Percentiles rank a stretch among this genome's conserved stretches.
Conservation (phyloP, 2,329 filamentous ascomycete genomes). For the Zelopaecilomyces penicillatus region DNA sequence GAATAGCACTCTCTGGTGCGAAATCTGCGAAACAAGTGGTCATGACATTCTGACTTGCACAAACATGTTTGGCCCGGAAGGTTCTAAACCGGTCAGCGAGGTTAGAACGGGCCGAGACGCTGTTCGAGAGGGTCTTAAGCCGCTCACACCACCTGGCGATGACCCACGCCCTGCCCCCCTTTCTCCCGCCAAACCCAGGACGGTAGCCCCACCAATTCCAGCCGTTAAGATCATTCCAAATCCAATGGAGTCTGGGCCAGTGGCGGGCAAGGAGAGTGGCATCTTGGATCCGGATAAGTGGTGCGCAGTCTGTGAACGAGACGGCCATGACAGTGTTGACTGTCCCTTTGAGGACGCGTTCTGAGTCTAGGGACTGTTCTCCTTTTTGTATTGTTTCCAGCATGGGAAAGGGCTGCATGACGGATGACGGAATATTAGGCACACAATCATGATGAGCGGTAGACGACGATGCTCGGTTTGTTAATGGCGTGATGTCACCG, state of each 20-base stretch:
- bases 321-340: conserved; percentile 93
- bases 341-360: conserved; percentile 85
- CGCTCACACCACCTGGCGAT: conserved; percentile 31
- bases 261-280: conserved; percentile 71
- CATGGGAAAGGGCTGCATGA: background rate
- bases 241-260: conserved; percentile 56
- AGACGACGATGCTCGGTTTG: conserved; percentile 8
- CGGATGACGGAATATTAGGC: background rate
- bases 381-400: background rate
- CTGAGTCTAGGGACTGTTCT: conserved; percentile 23
- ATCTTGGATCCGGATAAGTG: conserved; percentile 80
- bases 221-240: conserved; percentile 48
- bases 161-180: conserved; percentile 47
- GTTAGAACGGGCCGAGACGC: conserved; percentile 26
- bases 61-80: conserved; percentile 64
- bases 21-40: conserved; percentile 86
- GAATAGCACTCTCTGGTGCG: conserved; percentile 74
- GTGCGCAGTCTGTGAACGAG: conserved; percentile 93
- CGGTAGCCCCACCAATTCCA: conserved; percentile 25
- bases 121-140: conserved; percentile 29
- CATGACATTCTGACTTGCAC: conserved; percentile 94
- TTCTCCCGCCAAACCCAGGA: conserved; percentile 42
- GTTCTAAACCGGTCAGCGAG: conserved; percentile 24
- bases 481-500: conserved; percentile 13
- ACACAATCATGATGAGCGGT: conserved; percentile 6